Base-by-base conservation (phyloP, 2,329 filamentous ascomycete genomes). In the Trichoderma harzianum region DNA sequence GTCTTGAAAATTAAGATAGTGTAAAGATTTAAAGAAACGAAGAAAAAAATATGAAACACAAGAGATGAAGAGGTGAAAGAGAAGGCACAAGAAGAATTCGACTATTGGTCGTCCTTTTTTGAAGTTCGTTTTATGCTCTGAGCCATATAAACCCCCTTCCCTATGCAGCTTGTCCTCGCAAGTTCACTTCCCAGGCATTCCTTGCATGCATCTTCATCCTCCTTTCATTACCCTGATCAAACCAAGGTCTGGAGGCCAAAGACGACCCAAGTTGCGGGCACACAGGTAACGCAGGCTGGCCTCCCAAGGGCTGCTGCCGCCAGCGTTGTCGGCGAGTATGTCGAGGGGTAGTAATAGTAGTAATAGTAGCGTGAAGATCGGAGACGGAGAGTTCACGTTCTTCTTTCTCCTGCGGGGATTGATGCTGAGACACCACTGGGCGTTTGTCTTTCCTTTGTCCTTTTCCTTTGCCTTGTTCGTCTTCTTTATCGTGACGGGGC, bases 401-500 rank as follows among this genome's bases (percentile, higher is more conserved):
- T 51, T 53, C n/a, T 12, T 51, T 12, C 5, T 53, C 21, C 47
- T 53, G 47, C 21, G 21, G 11, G 73, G 69, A 30, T 30, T 36
- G 58, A 36, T 39, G 18, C 32, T 11, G 67, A 11, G 43, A 39
- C n/a, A n/a, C 16, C 16, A 21, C 16, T 18, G 61, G 18, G 28
- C 68, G 32, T 18, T 62, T 58, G 65, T 62, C 47, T 57, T 21
- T 51, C 43, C 24, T 53, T 51, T 53, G 28, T 32, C 60, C 28
- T 18, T 47, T 60, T 39, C 26, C 36, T 21, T 69, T 55, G 24
- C 32, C 66, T 53, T 53, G 47, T 24, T 24, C 47, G 47, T 53
- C 53, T 36, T 32, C 18, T 72, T 70, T 70, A 68, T 75, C 74
- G 74, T 76, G 73, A 65, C 53, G 67, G 64, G 70, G 74, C 69